Evolutionary conservation across 1,139 yeast genomes (phyloP), one percentile per base, ranked within the genome.

Genomic region (Taphrina flavorubra): DNA sequence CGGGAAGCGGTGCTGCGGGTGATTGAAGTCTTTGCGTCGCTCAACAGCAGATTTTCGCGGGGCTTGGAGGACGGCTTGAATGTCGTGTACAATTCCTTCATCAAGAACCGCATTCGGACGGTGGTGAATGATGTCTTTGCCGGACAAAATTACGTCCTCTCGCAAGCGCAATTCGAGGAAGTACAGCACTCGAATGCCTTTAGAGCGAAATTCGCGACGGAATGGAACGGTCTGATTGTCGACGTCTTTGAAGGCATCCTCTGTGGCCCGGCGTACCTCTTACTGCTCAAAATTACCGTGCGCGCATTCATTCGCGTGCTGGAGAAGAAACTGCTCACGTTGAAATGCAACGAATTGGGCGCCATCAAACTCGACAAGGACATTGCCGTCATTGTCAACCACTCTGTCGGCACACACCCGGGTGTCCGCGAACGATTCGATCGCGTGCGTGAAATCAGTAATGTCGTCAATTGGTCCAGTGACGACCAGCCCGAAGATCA

Each of bases 281-380:
- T 81, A 65, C 78, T 90, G 51, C 78, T 90, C 51, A 77, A 83
- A 16, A 79, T 86, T 3, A 86, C 88, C 1, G 84, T 86, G 8
- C 82, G 82, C 49, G 74, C 80, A 20, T 77, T 81, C 76, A 78
- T 86, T 74, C 72, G 83, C 72, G 75, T 87, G 53, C 75, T 90
- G 5, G 97, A 92, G 74, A 83, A 84, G 73, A 87, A 87, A 74
- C 80, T 94, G 53, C 84, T 92, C 85, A 73, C 81, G 4, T 81
- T 90, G 67, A 85, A 83, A 71, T 86, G 91, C 71, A 92, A 90
- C 74, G 96, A 90, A 73, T 79, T 90, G 63, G 98, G 98, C 0
- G 87, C 96, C 0, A 83, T 92, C 46, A 88, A 87, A 72, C 80
- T 95, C 65, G 99, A 95, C 74, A 86, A 90, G 71, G 97, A 92